Percentiles rank a stretch among this genome's conserved stretches.
Conservation (phyloP, 768 basidiomycete species). For the Cubamyces sp. region DNA sequence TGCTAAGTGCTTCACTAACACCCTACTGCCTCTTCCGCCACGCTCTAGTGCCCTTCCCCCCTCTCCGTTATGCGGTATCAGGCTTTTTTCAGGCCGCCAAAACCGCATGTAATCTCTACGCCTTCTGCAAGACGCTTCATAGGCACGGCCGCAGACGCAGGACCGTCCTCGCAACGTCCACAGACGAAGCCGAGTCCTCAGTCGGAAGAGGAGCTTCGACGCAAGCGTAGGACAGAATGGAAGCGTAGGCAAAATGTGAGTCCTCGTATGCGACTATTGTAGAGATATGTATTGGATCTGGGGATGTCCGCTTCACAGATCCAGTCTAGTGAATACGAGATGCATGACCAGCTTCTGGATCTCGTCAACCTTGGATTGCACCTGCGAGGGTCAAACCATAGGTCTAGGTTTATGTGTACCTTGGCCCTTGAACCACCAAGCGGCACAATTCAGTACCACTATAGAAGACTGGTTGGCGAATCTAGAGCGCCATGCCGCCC, state of each 20-base stretch:
- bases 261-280: not conserved
- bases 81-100: not conserved
- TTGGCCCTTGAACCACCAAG: too few relatives aligned
- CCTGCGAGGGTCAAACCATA: too few relatives aligned
- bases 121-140: slow-evolving; percentile 1
- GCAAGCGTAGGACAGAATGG: slow-evolving; percentile 70
- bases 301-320: not conserved
- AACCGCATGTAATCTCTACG: not conserved
- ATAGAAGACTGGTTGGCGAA: too few relatives aligned
- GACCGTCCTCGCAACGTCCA: not conserved
- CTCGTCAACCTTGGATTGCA: too few relatives aligned
- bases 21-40: not conserved
- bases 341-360: too few relatives aligned
- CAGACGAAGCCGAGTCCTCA: not conserved
- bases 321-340: not conserved
- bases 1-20: not conserved
- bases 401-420: too few relatives aligned
- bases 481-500: too few relatives aligned
- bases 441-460: too few relatives aligned
- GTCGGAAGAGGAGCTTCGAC: slow-evolving; percentile 31
- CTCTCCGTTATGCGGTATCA: slow-evolving; percentile 1
- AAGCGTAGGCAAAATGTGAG: slow-evolving; percentile 74
- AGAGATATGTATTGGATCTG: not conserved
- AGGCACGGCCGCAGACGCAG: slow-evolving; percentile 7
- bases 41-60: too few relatives aligned